Evolutionary conservation across 352 stramenopile species (phyloP).

Genomic region (Pythium guiyangense): DNA sequence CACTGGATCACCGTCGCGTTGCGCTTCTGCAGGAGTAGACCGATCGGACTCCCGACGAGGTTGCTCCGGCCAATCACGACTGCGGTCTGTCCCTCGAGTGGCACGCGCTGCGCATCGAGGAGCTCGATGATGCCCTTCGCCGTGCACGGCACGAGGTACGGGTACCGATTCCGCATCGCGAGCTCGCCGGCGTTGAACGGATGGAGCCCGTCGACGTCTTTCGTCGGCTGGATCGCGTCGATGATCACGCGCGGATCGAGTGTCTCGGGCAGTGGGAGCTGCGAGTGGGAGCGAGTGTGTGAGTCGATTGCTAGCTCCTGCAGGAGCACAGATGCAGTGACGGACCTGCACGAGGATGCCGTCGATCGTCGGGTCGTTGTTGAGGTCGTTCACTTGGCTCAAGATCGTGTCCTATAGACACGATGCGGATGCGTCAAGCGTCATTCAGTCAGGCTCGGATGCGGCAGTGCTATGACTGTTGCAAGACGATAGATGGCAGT

Average conservation of each 20-base stretch:
- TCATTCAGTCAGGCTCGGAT: neutral
- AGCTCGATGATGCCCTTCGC: slow-evolving; percentile 97
- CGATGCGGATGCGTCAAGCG: neutral
- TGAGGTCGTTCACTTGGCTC: slow-evolving; percentile 70
- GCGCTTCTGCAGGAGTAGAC: slow-evolving; percentile 92
- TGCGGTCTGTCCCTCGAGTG: slow-evolving; percentile 91
- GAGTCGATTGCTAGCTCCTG: too few species aligned
- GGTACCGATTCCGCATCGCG: slow-evolving; percentile 79
- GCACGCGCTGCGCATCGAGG: slow-evolving; percentile 85
- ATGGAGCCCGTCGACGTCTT: slow-evolving; percentile 99
- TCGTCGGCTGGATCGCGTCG: slow-evolving; percentile 88
- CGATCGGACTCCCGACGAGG: slow-evolving; percentile 96
- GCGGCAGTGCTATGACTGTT: neutral
- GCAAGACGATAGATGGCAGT: neutral
- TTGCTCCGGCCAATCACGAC: slow-evolving; percentile 97
- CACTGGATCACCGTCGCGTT: slow-evolving; percentile 98
- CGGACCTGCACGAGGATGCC: slow-evolving; percentile 84
- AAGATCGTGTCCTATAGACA: slow-evolving; percentile 40
- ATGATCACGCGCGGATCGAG: slow-evolving; percentile 94
- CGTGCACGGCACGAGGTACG: slow-evolving; percentile 94
- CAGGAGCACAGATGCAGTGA: neutral
- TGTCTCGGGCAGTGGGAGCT: slow-evolving; percentile 92
- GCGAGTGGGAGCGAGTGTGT: neutral
- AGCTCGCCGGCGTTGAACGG: slow-evolving; percentile 96
- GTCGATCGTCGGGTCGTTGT: slow-evolving; percentile 69